Base-by-base conservation (phyloP, 495 filamentous ascomycete species). In the Penicillium atrosanguineum region DNA sequence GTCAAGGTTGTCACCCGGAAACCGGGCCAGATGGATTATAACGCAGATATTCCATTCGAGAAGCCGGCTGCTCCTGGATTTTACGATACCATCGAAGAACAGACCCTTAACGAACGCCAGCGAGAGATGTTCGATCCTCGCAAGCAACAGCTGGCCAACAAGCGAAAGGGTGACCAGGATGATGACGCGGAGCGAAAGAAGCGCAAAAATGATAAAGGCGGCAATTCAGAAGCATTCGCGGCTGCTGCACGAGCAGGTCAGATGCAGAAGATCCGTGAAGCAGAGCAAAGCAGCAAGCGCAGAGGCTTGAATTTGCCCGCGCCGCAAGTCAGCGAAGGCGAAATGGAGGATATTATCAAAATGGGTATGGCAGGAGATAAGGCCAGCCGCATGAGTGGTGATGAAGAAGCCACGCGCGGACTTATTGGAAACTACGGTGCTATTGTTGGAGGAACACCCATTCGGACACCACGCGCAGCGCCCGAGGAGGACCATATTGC, bases 1-100 rank as follows among this genome's bases (percentile, higher is more conserved):
- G 93, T 97, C 75, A 97, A 97, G 70, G 84, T 97, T 31, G 83
- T 85, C n/a, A 95, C 88, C 23, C 83, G 87, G 46, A 97, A 97
- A 74, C 86, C 88, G 72, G 92, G 92, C 1, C 86, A 97, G 76
- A 97, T 98, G 92, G 94, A 98, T 68, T 98, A 98, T 76, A 97
- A 97, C 65, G 95, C 94, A 50, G 94, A 97, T 62, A 94, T 97
- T 52, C 94, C 95, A 3, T 97, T 98, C 60, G 94, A 98, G 71
- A 96, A 95, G 71, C 87, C 85, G 37, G 83, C 92, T 0, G 88
- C 89, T 6, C 82, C 88, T 48, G 94, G 94, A 29, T 98, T 98
- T 63, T 96, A 91, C 70, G 94, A 98, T 59, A 97, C 94, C 3
- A 76, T 70, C 7, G 91, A 96, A 12, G 94, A 98, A 60, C 76